Evolutionary conservation across 192 early-diverging fungal species (phyloP).

Genomic region (Backusella psychrophila): DNA sequence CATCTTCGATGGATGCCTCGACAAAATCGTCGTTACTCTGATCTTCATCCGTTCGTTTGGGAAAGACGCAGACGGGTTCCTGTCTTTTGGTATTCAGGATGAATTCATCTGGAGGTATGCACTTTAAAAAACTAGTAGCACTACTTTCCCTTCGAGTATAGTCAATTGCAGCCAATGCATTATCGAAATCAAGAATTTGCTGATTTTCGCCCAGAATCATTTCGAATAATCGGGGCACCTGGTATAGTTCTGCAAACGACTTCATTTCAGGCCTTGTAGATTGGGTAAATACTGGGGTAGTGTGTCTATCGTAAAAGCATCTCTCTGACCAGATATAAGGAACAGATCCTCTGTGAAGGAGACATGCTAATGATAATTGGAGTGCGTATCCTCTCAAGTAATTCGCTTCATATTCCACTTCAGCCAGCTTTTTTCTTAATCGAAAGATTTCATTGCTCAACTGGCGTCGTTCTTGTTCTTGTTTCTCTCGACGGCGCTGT

Average conservation of each 20-base stretch:
- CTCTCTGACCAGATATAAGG: constrained; percentile 20
- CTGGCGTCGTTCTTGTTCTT: constrained; percentile 4
- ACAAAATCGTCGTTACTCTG: not conserved
- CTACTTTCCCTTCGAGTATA: not conserved
- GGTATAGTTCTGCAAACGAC: not conserved
- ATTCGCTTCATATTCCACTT: constrained; percentile 14
- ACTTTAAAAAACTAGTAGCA: not conserved
- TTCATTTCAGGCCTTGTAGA: not conserved
- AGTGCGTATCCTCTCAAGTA: constrained; percentile 19
- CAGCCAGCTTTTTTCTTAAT: constrained; percentile 9
- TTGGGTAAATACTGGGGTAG: not conserved
- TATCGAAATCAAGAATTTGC: constrained; percentile 4
- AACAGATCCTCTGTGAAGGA: constrained; percentile 14
- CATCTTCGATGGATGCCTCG: not conserved
- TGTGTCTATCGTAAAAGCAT: not conserved
- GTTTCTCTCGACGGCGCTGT: constrained; percentile 16
- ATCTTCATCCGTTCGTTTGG: not conserved
- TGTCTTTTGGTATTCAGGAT: not conserved
- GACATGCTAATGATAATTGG: constrained; percentile 6
- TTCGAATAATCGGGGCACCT: constrained; percentile 7
- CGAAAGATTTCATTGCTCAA: constrained; percentile 2
- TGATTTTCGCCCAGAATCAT: not conserved
- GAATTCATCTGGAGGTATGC: not conserved
- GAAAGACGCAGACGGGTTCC: not conserved
- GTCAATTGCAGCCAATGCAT: not conserved